Evolutionary conservation across 306 rosid genomes (phyloP), one percentile per base, ranked within the genome.

Genomic region (Rosa chinensis): DNA sequence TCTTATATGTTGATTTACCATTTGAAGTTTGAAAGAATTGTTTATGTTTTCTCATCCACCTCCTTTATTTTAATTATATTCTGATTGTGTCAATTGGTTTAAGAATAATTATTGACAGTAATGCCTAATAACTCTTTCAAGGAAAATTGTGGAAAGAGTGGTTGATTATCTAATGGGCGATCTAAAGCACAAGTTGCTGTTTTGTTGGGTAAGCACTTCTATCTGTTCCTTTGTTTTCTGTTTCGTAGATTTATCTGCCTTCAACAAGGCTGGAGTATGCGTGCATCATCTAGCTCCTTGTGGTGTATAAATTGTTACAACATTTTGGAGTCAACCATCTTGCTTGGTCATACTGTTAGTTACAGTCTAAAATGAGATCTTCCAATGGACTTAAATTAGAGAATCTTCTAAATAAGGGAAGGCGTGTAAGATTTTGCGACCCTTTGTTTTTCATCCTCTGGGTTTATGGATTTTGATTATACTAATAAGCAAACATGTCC

Each of bases 171-270:
- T 94, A 87, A 80, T 94, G 86, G 96, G 93, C 67, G 89, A 87
- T 77, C 74, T 82, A 89, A 94, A 80, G 78, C 73, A 82, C 75
- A 88, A 78, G 81, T 78, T 94, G 84, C 82, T 92, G 70, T 91
- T 92, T 83, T 90, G 94, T 80, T 94, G 98, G 97, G 97, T 90
- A 85, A 84, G 92, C 58, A 77, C 77, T 72, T 84, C 8, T 39
- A 70, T 81, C 37, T 64, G 53, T 48, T 28, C 6, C 42, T 28
- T 28, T 61, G 66, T 62, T 40, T 40, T 12, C 11, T 43, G 32
- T 69, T 69, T 69, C 6, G 37, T 42, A 20, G 25, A 66, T 66
- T 17, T 40, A 25, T 40, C 71, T 66, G 71, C 71, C 71, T 66
- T 66, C n/a, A 66, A 28, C 43, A 12, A 13, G 69, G n/a, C 43